These are phyloP conservation scores for Alternaria sp. DNA, from an alignment of 2,329 filamentous ascomycete species.

Conservation along the genomic window DNA sequence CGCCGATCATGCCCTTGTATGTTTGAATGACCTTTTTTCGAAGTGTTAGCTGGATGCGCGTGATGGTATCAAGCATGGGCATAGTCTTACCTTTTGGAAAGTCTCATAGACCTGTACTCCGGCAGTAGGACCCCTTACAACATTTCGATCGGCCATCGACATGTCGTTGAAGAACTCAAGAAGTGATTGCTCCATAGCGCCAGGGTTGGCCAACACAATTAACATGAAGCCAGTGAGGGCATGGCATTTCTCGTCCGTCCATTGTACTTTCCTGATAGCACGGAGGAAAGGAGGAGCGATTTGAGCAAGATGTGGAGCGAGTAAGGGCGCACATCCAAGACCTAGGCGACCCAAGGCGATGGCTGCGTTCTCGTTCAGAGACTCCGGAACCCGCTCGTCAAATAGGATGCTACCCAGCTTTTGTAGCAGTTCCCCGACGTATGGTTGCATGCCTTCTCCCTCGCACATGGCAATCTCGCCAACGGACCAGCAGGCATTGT, in stretches of 20 bases:
- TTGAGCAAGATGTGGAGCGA: conserved; percentile 80
- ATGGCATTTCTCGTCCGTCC: conserved; percentile 92
- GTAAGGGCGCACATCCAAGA: conserved; percentile 75
- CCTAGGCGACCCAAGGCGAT: conserved; percentile 91
- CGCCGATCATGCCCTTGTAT: conserved; percentile 64
- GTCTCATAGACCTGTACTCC: conserved; percentile 72
- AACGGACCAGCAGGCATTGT: conserved; percentile 97
- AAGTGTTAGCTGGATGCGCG: conserved; percentile 16
- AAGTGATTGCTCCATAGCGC: conserved; percentile 88
- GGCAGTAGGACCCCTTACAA: conserved; percentile 61
- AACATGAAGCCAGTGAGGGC: conserved; percentile 91
- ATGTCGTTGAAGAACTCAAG: conserved; percentile 85
- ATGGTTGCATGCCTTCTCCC: conserved; percentile 76
- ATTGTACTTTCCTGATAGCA: conserved; percentile 83
- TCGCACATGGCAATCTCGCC: conserved; percentile 90
- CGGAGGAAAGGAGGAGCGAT: conserved; percentile 85
- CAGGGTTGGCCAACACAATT: conserved; percentile 84
- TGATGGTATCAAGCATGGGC: neutral
- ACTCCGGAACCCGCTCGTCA: conserved; percentile 84
- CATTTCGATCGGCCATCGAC: conserved; percentile 71
- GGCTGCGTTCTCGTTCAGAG: conserved; percentile 91
- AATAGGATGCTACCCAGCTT: conserved; percentile 83
- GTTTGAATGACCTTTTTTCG: conserved; percentile 57
- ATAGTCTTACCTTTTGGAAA: conserved; percentile 68
- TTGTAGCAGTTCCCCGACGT: conserved; percentile 78